A percentile compares a stretch with the other conserved stretches of the same genome.
Evolutionary conservation across 1,139 yeast genomes (phyloP).

Genomic region (Candida sp.): DNA sequence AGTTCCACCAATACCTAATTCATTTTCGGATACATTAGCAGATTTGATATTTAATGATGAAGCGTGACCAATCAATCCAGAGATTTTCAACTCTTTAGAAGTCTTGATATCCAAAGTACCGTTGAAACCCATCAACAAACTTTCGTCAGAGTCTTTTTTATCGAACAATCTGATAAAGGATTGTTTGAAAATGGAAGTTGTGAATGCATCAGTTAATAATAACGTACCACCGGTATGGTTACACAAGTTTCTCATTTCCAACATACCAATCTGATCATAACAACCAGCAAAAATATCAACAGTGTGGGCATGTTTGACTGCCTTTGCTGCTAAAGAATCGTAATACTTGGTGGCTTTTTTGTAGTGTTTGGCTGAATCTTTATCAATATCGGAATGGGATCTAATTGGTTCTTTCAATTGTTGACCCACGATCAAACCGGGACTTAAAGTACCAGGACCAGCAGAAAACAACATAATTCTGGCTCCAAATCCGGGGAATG

Average conservation of each 20-base stretch:
- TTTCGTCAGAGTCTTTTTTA: conserved; percentile 78
- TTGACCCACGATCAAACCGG: conserved; percentile 91
- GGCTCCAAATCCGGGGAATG: conserved; percentile 90
- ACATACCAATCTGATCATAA: conserved; percentile 96
- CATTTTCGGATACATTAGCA: conserved; percentile 83
- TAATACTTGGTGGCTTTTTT: conserved; percentile 88
- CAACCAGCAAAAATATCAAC: conserved; percentile 97
- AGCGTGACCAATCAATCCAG: conserved; percentile 95
- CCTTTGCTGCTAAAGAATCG: conserved; percentile 70
- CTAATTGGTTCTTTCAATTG: conserved; percentile 95
- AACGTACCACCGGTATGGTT: conserved; percentile 93
- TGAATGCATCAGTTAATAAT: conserved; percentile 90
- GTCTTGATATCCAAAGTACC: conserved; percentile 86
- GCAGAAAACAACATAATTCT: conserved; percentile 89
- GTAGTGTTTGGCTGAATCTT: conserved; percentile 76
- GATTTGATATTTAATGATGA: conserved; percentile 64
- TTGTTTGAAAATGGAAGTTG: conserved; percentile 95
- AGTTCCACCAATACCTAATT: conserved; percentile 91
- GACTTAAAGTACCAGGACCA: conserved; percentile 94
- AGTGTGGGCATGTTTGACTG: conserved; percentile 73
- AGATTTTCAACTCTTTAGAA: conserved; percentile 81
- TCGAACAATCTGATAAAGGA: conserved; percentile 83
- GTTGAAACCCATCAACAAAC: conserved; percentile 81
- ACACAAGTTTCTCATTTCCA: conserved; percentile 90
- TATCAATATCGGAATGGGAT: conserved; percentile 93